Evolutionary conservation across 2,329 filamentous ascomycete species (phyloP).

Genomic region (Penicillium sp.): DNA sequence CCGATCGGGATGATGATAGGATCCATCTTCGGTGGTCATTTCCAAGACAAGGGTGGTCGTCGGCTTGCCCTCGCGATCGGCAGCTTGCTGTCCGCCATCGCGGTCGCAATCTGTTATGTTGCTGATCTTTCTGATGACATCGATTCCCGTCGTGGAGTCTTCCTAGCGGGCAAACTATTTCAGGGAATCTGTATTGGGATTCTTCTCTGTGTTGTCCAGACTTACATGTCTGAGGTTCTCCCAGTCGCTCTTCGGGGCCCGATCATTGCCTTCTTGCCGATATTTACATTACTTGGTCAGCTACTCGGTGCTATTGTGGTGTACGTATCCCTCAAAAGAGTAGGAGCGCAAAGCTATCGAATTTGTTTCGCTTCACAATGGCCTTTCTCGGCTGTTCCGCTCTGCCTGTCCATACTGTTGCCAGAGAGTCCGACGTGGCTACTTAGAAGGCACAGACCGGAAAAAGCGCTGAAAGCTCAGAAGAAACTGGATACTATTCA

Average conservation of each 20-base stretch:
- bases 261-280: constrained; percentile 50
- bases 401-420: constrained; percentile 46
- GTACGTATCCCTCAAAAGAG: constrained; percentile 33
- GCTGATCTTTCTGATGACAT: constrained; percentile 20
- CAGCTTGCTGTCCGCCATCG: constrained; percentile 36
- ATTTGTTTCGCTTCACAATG: constrained; percentile 49
- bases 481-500: constrained; percentile 4
- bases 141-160: constrained; percentile 35
- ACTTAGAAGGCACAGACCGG: constrained; percentile 41
- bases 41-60: constrained; percentile 42
- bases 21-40: constrained; percentile 37
- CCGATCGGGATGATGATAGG: constrained; percentile 41
- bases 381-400: constrained; percentile 46
- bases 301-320: constrained; percentile 38
- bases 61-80: constrained; percentile 35
- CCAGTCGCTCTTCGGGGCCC: constrained; percentile 48
- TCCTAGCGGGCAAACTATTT: constrained; percentile 47
- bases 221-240: constrained; percentile 53
- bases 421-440: constrained; percentile 53
- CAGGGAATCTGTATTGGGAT: constrained; percentile 49
- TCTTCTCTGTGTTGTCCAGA: constrained; percentile 44
- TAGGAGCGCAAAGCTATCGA: constrained; percentile 11
- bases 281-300: constrained; percentile 50
- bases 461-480: constrained; percentile 25
- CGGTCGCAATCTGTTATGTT: constrained; percentile 27